Conservation (phyloP, 306 rosid genomes). For the Castanea sativa region DNA sequence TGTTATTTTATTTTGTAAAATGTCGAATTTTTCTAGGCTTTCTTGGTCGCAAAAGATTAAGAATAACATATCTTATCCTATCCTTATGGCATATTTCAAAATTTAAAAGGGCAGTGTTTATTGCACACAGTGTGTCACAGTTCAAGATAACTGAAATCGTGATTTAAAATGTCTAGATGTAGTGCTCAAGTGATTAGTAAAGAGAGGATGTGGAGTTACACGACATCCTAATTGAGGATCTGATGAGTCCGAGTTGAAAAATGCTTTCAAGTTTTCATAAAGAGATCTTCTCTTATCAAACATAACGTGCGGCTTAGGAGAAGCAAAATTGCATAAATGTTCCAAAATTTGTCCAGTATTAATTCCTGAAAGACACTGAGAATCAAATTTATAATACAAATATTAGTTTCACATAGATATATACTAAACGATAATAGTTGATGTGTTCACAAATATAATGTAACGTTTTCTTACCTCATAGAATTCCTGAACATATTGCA, state of each 20-base stretch:
- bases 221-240: constrained; percentile 37
- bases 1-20: too few relatives aligned
- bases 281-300: constrained; percentile 31
- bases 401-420: background rate
- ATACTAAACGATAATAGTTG: background rate
- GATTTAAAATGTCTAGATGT: too few relatives aligned
- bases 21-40: too few relatives aligned
- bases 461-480: constrained; percentile 15
- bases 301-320: constrained; percentile 5
- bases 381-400: background rate
- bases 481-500: constrained; percentile 17
- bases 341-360: constrained; percentile 32
- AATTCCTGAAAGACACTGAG: constrained; percentile 42
- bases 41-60: too few relatives aligned
- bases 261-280: background rate
- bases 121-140: too few relatives aligned
- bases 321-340: constrained; percentile 15
- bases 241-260: constrained; percentile 8
- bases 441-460: background rate
- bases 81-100: too few relatives aligned
- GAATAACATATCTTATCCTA: too few relatives aligned
- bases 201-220: constrained; percentile 21
- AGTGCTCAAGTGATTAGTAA: too few relatives aligned
- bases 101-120: too few relatives aligned
- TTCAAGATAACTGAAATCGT: too few relatives aligned